Evolutionary conservation across 2,329 filamentous ascomycete species (phyloP).

Genomic region (Alternaria sp.): DNA sequence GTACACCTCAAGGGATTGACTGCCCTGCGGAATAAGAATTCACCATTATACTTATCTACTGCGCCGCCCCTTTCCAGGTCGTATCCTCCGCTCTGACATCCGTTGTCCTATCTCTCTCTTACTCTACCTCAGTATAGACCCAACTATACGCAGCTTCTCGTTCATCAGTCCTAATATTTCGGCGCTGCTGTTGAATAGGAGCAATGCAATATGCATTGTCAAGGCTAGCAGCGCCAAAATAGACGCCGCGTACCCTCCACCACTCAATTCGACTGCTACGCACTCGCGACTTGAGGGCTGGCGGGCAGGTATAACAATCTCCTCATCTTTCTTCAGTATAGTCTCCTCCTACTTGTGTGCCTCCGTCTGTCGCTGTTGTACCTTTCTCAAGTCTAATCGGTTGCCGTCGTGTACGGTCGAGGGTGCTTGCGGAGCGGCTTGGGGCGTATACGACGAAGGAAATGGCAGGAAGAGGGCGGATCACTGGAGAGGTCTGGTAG

Average conservation of each 20-base stretch:
- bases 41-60: background rate
- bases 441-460: background rate
- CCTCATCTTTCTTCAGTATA: background rate
- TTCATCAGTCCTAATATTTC: background rate
- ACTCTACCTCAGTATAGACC: background rate
- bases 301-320: background rate
- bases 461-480: background rate
- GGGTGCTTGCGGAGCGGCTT: constrained; percentile 3
- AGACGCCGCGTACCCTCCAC: background rate
- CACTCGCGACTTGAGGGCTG: background rate
- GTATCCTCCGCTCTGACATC: background rate
- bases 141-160: background rate
- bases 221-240: background rate
- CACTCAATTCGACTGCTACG: background rate
- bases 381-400: background rate
- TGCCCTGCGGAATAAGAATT: background rate
- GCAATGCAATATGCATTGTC: background rate
- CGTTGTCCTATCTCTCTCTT: background rate
- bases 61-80: background rate
- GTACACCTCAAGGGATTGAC: background rate
- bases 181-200: too few species aligned
- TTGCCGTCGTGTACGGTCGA: background rate
- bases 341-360: background rate
- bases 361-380: background rate
- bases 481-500: too few species aligned